These are phyloP conservation scores for Spergularia azorica DNA, from an alignment of 179 eudicot genomes.

Conservation along the genomic window DNA sequence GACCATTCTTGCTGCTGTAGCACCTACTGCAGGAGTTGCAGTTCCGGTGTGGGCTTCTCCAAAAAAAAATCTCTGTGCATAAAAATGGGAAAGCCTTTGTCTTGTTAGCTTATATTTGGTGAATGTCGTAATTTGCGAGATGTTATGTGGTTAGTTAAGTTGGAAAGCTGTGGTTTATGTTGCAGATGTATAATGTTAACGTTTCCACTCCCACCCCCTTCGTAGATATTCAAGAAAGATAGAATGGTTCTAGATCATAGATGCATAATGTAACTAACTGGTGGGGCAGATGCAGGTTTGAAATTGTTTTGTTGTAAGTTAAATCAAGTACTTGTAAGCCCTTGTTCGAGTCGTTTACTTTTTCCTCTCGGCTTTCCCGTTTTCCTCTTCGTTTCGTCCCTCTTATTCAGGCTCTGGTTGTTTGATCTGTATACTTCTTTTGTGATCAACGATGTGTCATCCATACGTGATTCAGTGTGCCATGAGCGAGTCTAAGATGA, in stretches of 20 bases:
- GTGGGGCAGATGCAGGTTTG: neutral
- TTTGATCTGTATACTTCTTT: no score
- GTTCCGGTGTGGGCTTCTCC: neutral
- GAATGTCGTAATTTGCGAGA: neutral
- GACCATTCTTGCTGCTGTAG: slow-evolving; percentile 33
- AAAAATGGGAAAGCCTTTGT: slow-evolving; percentile 14
- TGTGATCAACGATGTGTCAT: no score
- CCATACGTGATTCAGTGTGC: no score
- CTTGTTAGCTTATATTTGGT: slow-evolving; percentile 22
- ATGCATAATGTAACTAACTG: neutral
- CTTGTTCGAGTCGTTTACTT: no score
- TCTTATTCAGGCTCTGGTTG: no score
- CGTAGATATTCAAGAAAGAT: slow-evolving; percentile 10
- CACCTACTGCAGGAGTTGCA: neutral
- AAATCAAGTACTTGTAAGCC: neutral
- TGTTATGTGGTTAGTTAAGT: slow-evolving; percentile 16
- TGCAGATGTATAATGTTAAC: slow-evolving; percentile 26
- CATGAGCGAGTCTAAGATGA: no score
- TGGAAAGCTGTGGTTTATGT: slow-evolving; percentile 19
- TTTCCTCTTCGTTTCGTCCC: no score
- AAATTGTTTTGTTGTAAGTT: slow-evolving; percentile 2
- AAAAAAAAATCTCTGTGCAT: slow-evolving; percentile 10
- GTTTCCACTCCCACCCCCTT: slow-evolving; percentile 1
- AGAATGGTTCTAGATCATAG: neutral
- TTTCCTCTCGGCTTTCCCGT: no score